phyloP scores from a whole-genome alignment of 768 basidiomycete genomes.

The Agrocybe pediades region DNA sequence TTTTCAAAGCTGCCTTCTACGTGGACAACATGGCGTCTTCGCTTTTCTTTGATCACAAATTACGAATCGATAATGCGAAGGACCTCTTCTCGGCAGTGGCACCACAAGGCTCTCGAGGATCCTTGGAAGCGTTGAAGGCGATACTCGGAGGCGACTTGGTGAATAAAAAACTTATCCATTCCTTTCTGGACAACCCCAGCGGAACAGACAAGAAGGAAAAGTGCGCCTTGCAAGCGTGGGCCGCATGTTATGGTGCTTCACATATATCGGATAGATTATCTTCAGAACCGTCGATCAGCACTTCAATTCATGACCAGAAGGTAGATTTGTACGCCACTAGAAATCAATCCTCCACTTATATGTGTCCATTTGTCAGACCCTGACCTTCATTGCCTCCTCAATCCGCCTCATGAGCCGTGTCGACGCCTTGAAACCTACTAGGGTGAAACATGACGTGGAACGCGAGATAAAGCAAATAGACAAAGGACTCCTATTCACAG shows the following conservation, averaged over 20 bases:
- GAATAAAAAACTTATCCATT: slow-evolving; percentile 33
- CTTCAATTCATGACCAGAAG: slow-evolving; percentile 17
- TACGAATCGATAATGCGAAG: slow-evolving; percentile 35
- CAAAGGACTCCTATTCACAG: slow-evolving; percentile 29
- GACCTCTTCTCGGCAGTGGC: slow-evolving; percentile 40
- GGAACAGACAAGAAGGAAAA: slow-evolving; percentile 10
- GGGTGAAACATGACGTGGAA: slow-evolving; percentile 46
- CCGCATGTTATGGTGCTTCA: slow-evolving; percentile 36
- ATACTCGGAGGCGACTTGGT: slow-evolving; percentile 41
- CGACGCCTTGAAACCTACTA: slow-evolving; percentile 41
- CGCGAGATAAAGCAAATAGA: slow-evolving; percentile 23
- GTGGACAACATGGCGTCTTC: slow-evolving; percentile 48
- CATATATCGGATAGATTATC: slow-evolving; percentile 13
- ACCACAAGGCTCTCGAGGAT: slow-evolving; percentile 24
- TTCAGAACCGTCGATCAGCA: slow-evolving; percentile 26
- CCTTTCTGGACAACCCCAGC: slow-evolving; percentile 21
- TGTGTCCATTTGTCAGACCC: slow-evolving; percentile 23
- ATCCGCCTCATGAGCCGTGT: slow-evolving; percentile 40
- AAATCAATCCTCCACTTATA: not conserved
- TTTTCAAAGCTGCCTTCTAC: slow-evolving; percentile 40
- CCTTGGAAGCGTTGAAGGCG: slow-evolving; percentile 32
- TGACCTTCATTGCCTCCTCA: slow-evolving; percentile 38
- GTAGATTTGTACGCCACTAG: slow-evolving; percentile 19
- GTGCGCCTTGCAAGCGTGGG: slow-evolving; percentile 48
- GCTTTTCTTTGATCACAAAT: slow-evolving; percentile 37